phyloP scores from a whole-genome alignment of 192 early-diverging fungal species.

The Spizellomyces punctatus region DNA sequence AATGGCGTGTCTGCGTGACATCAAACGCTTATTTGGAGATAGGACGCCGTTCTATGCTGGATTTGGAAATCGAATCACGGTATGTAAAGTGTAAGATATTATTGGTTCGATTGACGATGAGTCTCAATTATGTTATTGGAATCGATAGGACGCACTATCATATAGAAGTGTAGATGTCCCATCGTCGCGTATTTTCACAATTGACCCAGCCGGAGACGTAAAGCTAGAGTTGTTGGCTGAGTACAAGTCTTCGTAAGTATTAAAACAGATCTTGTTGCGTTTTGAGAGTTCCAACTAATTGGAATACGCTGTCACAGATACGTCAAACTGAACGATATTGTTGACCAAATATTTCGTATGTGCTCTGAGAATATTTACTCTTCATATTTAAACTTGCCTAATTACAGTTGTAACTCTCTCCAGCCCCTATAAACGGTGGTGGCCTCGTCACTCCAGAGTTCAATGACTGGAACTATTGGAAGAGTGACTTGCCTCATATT shows the following conservation, averaged over 20 bases:
- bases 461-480: conserved; percentile 42
- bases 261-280: neutral
- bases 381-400: neutral
- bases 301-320: conserved; percentile 41
- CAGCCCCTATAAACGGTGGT: conserved; percentile 12
- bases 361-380: neutral
- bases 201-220: conserved; percentile 88
- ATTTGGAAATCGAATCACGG: conserved; percentile 95
- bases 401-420: neutral
- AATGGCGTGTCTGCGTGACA: conserved; percentile 91
- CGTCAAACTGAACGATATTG: conserved; percentile 86
- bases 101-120: no score
- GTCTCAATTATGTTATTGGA: neutral
- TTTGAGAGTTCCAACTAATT: neutral
- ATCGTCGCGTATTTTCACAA: conserved; percentile 92
- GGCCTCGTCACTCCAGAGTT: conserved; percentile 23
- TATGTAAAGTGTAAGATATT: conserved; percentile 1
- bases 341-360: conserved; percentile 90
- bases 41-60: conserved; percentile 91
- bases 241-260: conserved; percentile 75
- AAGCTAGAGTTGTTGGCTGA: conserved; percentile 84
- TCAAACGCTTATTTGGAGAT: conserved; percentile 84
- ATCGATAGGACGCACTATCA: conserved; percentile 78
- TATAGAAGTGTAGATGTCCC: conserved; percentile 95
- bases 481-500: conserved; percentile 24